A percentile compares a stretch with the other conserved stretches of the same genome.
phyloP scores from a whole-genome alignment of 106 monocot species.

The Allium fistulosum region DNA sequence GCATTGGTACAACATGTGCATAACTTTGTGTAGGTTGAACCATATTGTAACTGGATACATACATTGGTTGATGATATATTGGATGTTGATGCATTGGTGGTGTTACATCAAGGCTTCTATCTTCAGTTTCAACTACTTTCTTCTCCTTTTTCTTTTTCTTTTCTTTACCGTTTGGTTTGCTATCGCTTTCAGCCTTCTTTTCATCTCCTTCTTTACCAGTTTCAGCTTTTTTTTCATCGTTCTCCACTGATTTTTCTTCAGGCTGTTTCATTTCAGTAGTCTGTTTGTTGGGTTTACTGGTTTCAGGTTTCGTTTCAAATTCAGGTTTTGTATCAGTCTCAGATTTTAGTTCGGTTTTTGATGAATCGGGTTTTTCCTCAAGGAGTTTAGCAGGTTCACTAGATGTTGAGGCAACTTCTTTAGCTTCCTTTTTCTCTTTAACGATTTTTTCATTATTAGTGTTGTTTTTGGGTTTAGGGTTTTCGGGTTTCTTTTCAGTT shows the following conservation, averaged over 20 bases:
- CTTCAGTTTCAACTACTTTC: neutral
- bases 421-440: neutral
- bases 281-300: no score
- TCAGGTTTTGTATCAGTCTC: neutral
- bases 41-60: slow-evolving; percentile 36
- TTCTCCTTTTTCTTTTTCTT: neutral
- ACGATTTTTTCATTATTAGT: neutral
- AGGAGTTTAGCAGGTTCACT: neutral
- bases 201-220: neutral
- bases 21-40: slow-evolving; percentile 31
- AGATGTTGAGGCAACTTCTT: slow-evolving; percentile 1
- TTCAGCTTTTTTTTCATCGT: neutral
- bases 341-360: neutral
- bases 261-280: no score
- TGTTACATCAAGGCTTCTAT: neutral
- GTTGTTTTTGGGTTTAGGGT: neutral
- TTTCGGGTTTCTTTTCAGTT: slow-evolving; percentile 19
- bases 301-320: neutral
- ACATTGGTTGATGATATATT: slow-evolving; percentile 10
- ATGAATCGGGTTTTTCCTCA: neutral
- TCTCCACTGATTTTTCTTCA: no score
- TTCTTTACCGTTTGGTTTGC: slow-evolving; percentile 4
- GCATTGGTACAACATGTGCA: slow-evolving; percentile 10
- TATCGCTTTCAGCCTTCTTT: neutral
- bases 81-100: neutral